Conservation (phyloP, 2,329 filamentous ascomycete genomes). For the Xylariaceae sp. region DNA sequence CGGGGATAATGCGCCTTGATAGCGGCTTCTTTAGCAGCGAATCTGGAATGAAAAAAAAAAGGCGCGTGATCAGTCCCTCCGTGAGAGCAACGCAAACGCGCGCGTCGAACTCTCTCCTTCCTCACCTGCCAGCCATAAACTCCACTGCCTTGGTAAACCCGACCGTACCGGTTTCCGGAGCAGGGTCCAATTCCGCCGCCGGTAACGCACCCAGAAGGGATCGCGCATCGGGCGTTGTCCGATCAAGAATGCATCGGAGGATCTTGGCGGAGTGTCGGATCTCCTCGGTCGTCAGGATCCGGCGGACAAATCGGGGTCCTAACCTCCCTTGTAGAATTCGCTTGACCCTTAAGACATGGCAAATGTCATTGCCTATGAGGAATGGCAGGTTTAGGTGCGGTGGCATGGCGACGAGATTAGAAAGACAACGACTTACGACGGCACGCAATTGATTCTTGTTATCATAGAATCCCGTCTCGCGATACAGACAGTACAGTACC, state of each 20-base stretch:
- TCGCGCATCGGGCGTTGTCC: slow-evolving; percentile 8
- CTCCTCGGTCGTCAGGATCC: slow-evolving; percentile 43
- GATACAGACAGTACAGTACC: too few relatives aligned
- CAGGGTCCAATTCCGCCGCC: background rate
- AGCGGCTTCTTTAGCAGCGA: slow-evolving; percentile 69
- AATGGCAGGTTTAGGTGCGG: slow-evolving; percentile 45
- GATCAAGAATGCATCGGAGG: slow-evolving; percentile 14
- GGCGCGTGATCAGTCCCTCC: background rate
- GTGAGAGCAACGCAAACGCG: too few relatives aligned
- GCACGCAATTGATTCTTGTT: background rate
- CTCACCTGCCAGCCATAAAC: slow-evolving; percentile 42
- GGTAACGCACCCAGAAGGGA: too few relatives aligned
- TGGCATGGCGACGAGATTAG: slow-evolving; percentile 7
- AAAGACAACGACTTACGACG: background rate
- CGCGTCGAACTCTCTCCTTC: slow-evolving; percentile 9
- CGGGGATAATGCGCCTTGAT: slow-evolving; percentile 65
- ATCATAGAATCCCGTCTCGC: background rate
- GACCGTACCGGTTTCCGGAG: slow-evolving; percentile 10
- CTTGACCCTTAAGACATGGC: slow-evolving; percentile 60
- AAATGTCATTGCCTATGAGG: slow-evolving; percentile 73
- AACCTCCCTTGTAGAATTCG: slow-evolving; percentile 45
- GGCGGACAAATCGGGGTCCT: slow-evolving; percentile 41
- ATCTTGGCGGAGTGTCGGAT: slow-evolving; percentile 17
- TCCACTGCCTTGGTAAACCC: slow-evolving; percentile 34
- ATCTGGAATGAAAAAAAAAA: slow-evolving; percentile 35